Conservation (phyloP, 495 filamentous ascomycete genomes). For the Massariosphaeria phaeospora region DNA sequence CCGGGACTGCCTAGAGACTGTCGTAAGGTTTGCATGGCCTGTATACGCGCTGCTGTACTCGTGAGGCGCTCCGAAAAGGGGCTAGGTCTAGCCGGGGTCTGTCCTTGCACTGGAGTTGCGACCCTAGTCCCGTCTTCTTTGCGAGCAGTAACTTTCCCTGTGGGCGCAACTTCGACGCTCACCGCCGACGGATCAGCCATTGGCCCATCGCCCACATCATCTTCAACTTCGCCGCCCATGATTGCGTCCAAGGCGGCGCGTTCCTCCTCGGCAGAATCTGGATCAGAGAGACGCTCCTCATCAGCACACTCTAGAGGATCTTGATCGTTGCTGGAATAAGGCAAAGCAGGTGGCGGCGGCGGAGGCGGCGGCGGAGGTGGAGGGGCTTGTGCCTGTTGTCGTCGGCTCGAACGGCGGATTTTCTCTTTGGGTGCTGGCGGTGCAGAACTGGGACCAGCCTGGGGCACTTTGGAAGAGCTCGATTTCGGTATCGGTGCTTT, state of each 20-base stretch:
- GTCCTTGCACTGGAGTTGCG: slow-evolving; percentile 72
- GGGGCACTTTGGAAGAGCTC: slow-evolving; percentile 17
- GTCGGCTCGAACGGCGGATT: slow-evolving; percentile 36
- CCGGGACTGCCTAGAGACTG: slow-evolving; percentile 39
- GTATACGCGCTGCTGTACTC: slow-evolving; percentile 39
- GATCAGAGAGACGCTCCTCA: slow-evolving; percentile 76
- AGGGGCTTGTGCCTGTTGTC: slow-evolving; percentile 47
- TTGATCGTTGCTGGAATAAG: slow-evolving; percentile 33
- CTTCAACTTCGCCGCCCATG: slow-evolving; percentile 84
- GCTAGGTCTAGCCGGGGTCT: slow-evolving; percentile 41
- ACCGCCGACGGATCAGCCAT: slow-evolving; percentile 84
- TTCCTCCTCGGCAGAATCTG: slow-evolving; percentile 66
- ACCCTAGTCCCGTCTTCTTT: slow-evolving; percentile 93
- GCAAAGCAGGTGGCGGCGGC: slow-evolving; percentile 47
- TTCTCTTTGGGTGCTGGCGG: slow-evolving; percentile 43
- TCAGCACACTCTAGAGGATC: slow-evolving; percentile 87
- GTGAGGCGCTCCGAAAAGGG: slow-evolving; percentile 35
- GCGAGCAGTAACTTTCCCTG: slow-evolving; percentile 89
- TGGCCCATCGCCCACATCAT: slow-evolving; percentile 72
- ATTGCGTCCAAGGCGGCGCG: slow-evolving; percentile 76
- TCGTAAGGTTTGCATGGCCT: slow-evolving; percentile 39
- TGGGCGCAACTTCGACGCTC: slow-evolving; percentile 85
- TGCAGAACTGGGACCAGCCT: slow-evolving; percentile 44
- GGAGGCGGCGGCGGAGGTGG: slow-evolving; percentile 44
- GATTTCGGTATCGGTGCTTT: slow-evolving; percentile 25